These are phyloP conservation scores for Liriodendron chinense DNA, from an alignment of 164 flowering plant species.

Conservation along the genomic window DNA sequence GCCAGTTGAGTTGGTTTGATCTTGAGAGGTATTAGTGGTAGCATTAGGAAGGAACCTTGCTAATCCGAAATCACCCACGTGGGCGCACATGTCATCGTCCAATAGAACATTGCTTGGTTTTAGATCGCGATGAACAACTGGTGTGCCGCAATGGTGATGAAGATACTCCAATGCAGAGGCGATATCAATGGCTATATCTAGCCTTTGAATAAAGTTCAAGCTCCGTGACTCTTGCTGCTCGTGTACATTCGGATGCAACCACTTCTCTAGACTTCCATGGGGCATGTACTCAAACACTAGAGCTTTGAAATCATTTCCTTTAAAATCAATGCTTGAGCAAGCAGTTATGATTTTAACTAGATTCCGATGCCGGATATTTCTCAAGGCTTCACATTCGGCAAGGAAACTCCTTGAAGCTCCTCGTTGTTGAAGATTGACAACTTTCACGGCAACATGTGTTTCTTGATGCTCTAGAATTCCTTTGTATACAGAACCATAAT, in stretches of 20 bases:
- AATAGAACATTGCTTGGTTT: slow-evolving; percentile 37
- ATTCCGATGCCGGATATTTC: slow-evolving; percentile 33
- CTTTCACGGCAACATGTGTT: slow-evolving; percentile 33
- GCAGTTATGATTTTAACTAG: slow-evolving; percentile 27
- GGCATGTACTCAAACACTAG: slow-evolving; percentile 27
- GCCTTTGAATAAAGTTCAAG: slow-evolving; percentile 17
- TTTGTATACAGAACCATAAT: slow-evolving; percentile 36
- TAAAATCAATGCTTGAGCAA: slow-evolving; percentile 33
- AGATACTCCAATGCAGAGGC: slow-evolving; percentile 30
- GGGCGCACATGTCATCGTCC: slow-evolving; percentile 28
- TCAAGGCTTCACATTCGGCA: slow-evolving; percentile 34
- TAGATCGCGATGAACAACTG: slow-evolving; percentile 29
- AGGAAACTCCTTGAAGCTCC: slow-evolving; percentile 35
- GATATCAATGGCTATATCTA: slow-evolving; percentile 25
- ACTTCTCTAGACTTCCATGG: slow-evolving; percentile 29
- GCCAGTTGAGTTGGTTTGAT: slow-evolving; percentile 10
- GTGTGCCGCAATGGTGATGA: slow-evolving; percentile 23
- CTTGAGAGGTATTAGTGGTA: not conserved
- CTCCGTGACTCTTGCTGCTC: not conserved
- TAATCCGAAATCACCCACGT: slow-evolving; percentile 31
- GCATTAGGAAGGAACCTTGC: slow-evolving; percentile 16
- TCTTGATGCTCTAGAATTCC: slow-evolving; percentile 14
- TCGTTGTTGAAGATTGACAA: slow-evolving; percentile 25
- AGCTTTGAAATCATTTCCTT: slow-evolving; percentile 34
- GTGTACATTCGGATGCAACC: slow-evolving; percentile 14